phyloP scores from a whole-genome alignment of 192 early-diverging fungal species.

The Phlyctochytrium bullatum region DNA sequence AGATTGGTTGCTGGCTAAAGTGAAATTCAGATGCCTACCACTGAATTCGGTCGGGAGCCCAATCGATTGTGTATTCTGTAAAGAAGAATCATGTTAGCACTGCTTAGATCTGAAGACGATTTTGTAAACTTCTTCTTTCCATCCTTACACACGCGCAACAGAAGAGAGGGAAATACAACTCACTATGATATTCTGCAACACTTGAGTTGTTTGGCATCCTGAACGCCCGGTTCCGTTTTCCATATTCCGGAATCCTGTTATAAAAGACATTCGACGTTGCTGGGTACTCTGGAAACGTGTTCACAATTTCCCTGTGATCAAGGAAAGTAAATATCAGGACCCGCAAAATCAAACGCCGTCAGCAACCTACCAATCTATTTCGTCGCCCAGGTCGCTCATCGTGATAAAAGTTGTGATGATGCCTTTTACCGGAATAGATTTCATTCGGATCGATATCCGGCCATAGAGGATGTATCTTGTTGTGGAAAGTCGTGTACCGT shows the following conservation, averaged over 20 bases:
- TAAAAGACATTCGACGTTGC: conserved; percentile 38
- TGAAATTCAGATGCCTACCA: too few relatives aligned
- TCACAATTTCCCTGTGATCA: conserved; percentile 13
- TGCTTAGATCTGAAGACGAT: background rate
- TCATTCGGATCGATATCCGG: conserved; percentile 16
- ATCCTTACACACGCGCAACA: background rate
- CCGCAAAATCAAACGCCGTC: background rate
- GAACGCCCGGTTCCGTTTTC: background rate
- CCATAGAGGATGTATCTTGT: conserved; percentile 34
- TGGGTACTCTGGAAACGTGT: conserved; percentile 4
- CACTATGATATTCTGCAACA: background rate
- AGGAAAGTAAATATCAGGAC: background rate
- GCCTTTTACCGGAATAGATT: conserved; percentile 11
- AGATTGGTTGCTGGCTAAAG: too few relatives aligned
- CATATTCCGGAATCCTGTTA: conserved; percentile 21
- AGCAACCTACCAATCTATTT: conserved; percentile 48
- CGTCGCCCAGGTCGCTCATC: conserved; percentile 33
- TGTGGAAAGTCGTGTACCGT: conserved; percentile 13
- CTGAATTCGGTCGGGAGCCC: conserved; percentile 11
- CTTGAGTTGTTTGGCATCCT: background rate
- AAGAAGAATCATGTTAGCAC: background rate
- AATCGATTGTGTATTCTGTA: conserved; percentile 35
- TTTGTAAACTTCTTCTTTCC: background rate
- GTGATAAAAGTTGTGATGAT: conserved; percentile 35
- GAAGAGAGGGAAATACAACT: too few relatives aligned